These are phyloP conservation scores for Boehmeria nivea DNA, from an alignment of 306 rosid species.

Conservation along the genomic window DNA sequence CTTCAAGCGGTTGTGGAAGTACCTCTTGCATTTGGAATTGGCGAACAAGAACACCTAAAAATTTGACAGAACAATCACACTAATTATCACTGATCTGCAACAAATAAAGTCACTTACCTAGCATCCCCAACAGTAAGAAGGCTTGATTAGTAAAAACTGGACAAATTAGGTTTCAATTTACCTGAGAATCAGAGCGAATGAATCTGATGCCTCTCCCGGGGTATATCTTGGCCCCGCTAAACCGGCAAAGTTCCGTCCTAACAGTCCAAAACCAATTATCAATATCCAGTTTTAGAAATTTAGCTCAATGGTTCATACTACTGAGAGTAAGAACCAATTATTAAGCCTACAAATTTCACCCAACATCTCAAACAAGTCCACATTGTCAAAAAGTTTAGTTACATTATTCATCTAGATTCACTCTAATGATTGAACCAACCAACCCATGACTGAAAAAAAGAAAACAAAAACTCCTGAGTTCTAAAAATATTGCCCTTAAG, in stretches of 20 bases:
- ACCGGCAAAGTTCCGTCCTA: constrained; percentile 86
- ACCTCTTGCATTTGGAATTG: constrained; percentile 53
- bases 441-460: no score
- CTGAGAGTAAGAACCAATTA: no score
- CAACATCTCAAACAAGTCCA: no score
- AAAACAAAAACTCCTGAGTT: no score
- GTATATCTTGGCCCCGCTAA: constrained; percentile 84
- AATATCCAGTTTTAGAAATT: constrained; percentile 1
- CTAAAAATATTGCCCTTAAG: no score
- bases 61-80: neutral
- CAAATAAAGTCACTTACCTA: no score
- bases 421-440: no score
- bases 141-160: neutral
- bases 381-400: no score
- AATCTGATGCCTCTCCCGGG: constrained; percentile 86
- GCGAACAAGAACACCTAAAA: constrained; percentile 66
- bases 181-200: constrained; percentile 86
- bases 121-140: no score
- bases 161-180: neutral
- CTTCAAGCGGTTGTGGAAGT: constrained; percentile 46
- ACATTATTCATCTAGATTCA: no score
- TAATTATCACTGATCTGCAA: neutral
- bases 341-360: no score
- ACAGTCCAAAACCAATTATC: constrained; percentile 10
- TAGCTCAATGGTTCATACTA: neutral